Evolutionary conservation across 2,329 filamentous ascomycete genomes (phyloP).

Genomic region (Trichoderma asperellum): DNA sequence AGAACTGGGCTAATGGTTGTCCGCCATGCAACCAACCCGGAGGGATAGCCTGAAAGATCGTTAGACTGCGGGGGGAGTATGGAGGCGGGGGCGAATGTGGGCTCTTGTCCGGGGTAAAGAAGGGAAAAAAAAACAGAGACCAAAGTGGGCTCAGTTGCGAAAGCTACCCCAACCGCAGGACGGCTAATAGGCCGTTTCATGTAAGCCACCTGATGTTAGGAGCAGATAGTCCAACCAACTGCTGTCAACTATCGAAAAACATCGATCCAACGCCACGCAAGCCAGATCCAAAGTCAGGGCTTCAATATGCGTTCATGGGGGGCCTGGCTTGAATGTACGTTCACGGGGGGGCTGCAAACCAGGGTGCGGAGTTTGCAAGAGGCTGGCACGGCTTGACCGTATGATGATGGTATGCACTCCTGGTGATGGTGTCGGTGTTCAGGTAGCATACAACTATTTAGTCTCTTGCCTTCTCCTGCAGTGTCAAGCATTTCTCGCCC

Average conservation of each 20-base stretch:
- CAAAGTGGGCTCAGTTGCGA: conserved; percentile 10
- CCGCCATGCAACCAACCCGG: conserved; percentile 22
- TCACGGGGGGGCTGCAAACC: not conserved
- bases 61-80: conserved; percentile 25
- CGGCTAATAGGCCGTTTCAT: conserved; percentile 1
- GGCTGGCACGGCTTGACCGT: conserved; percentile 11
- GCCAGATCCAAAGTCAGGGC: not conserved
- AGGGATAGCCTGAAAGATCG: conserved; percentile 12
- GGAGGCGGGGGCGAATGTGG: conserved; percentile 13
- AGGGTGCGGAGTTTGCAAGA: conserved; percentile 9
- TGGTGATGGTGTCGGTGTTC: not conserved
- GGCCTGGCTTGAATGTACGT: not conserved
- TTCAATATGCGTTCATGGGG: not conserved
- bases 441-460: conserved; percentile 22
- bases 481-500: not conserved
- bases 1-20: not conserved
- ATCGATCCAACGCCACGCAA: conserved; percentile 6
- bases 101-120: conserved; percentile 17
- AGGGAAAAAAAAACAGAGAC: not conserved
- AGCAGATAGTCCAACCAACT: conserved; percentile 17
- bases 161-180: not conserved
- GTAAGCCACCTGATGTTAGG: conserved; percentile 17
- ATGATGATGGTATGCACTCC: not conserved
- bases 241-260: conserved; percentile 20
- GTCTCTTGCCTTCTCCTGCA: not conserved